Evolutionary conservation across 2,329 filamentous ascomycete genomes (phyloP).

Genomic region (Aureobasidium mangrovei): DNA sequence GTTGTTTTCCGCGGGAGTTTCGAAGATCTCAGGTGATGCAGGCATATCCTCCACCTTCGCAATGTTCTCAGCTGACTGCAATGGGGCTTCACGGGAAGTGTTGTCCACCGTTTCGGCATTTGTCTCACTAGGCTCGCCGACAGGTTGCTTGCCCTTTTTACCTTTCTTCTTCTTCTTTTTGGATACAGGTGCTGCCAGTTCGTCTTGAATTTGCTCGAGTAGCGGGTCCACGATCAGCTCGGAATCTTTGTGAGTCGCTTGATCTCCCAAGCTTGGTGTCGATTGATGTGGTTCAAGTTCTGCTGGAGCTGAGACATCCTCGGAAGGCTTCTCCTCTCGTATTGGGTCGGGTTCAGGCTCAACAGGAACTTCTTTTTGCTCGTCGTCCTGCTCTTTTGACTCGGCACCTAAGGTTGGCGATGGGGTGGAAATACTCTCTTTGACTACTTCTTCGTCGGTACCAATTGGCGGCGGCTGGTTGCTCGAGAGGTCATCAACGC

Average conservation of each 20-base stretch:
- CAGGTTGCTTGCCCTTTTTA: slow-evolving; percentile 18
- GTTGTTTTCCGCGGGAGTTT: neutral
- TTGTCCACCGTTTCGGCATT: neutral
- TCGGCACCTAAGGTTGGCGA: too few relatives aligned
- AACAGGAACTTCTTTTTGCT: neutral
- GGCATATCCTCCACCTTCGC: neutral
- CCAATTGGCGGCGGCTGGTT: too few relatives aligned
- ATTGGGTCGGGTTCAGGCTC: neutral
- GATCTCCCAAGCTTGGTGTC: neutral
- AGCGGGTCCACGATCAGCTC: neutral
- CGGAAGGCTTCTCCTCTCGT: too few relatives aligned
- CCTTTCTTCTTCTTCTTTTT: slow-evolving; percentile 21
- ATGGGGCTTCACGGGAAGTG: neutral
- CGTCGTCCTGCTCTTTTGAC: too few relatives aligned
- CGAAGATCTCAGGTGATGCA: neutral
- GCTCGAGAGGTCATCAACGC: too few relatives aligned
- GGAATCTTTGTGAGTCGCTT: neutral
- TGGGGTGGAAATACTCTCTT: neutral
- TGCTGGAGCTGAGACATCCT: too few relatives aligned
- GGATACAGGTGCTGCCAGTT: slow-evolving; percentile 10
- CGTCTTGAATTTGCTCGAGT: neutral
- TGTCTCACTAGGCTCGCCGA: neutral
- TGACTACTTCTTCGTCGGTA: neutral
- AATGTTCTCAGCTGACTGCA: neutral
- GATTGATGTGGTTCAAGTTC: neutral